Evolutionary conservation across 108 stramenopile genomes (phyloP).

Genomic region (Cylindrotheca closterium): DNA sequence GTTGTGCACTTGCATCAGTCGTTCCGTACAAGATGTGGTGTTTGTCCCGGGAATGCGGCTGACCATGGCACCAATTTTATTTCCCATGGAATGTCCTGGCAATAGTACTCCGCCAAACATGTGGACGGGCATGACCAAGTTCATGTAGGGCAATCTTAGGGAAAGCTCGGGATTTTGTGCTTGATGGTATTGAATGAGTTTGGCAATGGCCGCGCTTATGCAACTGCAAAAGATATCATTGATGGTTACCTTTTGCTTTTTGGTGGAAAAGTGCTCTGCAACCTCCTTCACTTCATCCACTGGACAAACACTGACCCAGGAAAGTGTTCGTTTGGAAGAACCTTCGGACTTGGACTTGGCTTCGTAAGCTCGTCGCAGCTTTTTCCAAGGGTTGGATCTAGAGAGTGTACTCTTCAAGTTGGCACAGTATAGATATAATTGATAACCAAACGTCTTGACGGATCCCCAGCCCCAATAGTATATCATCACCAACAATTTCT

Average conservation of each 20-base stretch:
- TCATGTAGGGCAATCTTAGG: conserved; percentile 39
- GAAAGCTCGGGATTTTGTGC: conserved; percentile 11
- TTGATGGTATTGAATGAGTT: conserved; percentile 64
- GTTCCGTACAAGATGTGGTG: conserved; percentile 23
- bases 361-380: conserved; percentile 8
- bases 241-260: conserved; percentile 49
- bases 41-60: conserved; percentile 60
- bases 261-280: conserved; percentile 31
- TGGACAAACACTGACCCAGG: conserved; percentile 68
- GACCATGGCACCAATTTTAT: conserved; percentile 84
- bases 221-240: conserved; percentile 87
- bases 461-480: conserved; percentile 58
- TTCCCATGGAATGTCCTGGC: conserved; percentile 76
- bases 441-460: conserved; percentile 58
- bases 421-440: conserved; percentile 44
- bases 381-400: conserved; percentile 48
- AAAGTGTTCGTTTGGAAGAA: conserved; percentile 44
- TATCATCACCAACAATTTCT: conserved; percentile 37
- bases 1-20: conserved; percentile 56
- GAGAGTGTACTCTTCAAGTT: neutral
- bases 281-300: conserved; percentile 76
- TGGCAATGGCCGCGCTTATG: conserved; percentile 61
- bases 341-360: neutral
- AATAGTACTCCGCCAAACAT: conserved; percentile 72
- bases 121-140: conserved; percentile 81